phyloP scores from a whole-genome alignment of 257 asterid genomes.

The Ballota nigra region DNA sequence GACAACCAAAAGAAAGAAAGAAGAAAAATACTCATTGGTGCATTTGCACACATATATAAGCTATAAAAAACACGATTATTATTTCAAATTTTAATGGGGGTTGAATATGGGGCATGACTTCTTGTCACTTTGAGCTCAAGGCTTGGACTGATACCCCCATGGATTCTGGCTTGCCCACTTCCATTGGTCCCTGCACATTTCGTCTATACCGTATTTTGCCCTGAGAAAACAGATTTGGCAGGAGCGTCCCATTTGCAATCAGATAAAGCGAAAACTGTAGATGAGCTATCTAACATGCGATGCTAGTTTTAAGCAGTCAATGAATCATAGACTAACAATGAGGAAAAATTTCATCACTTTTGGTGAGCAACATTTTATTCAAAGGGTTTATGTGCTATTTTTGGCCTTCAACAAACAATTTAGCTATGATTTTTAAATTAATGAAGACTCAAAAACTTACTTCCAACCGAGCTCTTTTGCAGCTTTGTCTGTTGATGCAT shows the following conservation, averaged over 20 bases:
- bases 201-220: constrained; percentile 85
- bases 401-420: no score
- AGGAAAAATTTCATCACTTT: no score
- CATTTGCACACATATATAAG: background rate
- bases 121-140: constrained; percentile 11
- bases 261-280: background rate
- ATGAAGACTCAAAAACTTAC: constrained; percentile 44
- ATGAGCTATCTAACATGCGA: no score
- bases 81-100: background rate
- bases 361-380: background rate
- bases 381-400: background rate
- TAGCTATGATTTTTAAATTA: no score
- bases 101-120: background rate
- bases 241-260: background rate
- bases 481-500: constrained; percentile 83
- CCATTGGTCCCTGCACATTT: constrained; percentile 98
- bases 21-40: background rate
- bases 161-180: constrained; percentile 95
- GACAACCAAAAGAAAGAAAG: background rate
- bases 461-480: constrained; percentile 87
- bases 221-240: constrained; percentile 35
- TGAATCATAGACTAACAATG: no score
- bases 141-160: constrained; percentile 50
- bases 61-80: background rate
- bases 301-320: no score